These are phyloP conservation scores for Mucor indicus DNA, from an alignment of 371 early-diverging fungal species.

Conservation along the genomic window DNA sequence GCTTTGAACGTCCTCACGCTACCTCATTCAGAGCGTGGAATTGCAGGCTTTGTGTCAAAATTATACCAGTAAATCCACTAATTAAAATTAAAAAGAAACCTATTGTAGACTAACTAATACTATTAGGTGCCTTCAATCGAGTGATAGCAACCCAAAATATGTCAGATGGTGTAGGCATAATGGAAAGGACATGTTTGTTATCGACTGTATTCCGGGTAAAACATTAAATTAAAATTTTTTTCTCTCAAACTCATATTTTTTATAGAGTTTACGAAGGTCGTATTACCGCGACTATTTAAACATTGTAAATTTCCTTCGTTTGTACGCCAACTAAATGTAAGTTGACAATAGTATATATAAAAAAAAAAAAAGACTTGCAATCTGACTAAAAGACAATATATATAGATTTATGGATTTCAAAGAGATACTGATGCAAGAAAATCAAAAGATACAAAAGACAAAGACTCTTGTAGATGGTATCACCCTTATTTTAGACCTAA, in stretches of 20 bases:
- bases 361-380: no score
- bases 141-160: constrained; percentile 33
- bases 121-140: constrained; percentile 31
- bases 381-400: background rate
- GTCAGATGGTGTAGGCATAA: constrained; percentile 38
- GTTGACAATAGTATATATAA: background rate
- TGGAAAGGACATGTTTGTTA: constrained; percentile 41
- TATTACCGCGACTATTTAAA: constrained; percentile 43
- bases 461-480: constrained; percentile 45
- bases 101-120: background rate
- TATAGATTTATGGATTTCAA: constrained; percentile 53
- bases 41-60: constrained; percentile 41
- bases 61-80: constrained; percentile 35
- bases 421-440: constrained; percentile 50
- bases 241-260: no score
- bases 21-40: constrained; percentile 21
- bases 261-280: constrained; percentile 46
- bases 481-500: constrained; percentile 42
- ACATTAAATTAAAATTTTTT: no score
- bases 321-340: constrained; percentile 50
- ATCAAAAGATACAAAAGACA: constrained; percentile 45
- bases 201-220: constrained; percentile 38
- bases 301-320: constrained; percentile 53
- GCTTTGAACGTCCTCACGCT: no score
- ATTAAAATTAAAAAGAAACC: no score